Base-by-base conservation (phyloP, 768 basidiomycete species). In the Collybia nuda region DNA sequence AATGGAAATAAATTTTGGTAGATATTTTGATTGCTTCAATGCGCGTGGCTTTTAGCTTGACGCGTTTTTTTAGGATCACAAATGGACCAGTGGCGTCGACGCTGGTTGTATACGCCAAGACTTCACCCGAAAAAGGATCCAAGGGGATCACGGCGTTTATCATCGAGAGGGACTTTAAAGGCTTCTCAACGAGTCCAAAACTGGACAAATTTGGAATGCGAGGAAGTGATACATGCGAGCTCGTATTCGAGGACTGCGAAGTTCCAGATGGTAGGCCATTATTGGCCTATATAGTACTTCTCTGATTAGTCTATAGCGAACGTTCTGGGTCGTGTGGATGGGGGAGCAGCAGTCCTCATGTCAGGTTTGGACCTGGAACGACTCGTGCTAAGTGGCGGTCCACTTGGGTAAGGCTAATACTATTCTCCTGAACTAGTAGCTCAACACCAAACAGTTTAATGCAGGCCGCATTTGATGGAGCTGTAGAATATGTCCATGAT, bases 161-260 rank as follows among this genome's bases (percentile, higher is more conserved):
- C 56, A 75, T 98, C 54, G 93, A 96, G 70, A 86, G 81, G 40
- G 84, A 71, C 6, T 93, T 88, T 65, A 67, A 78, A 38, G 95
- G 93, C 1, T 95, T 95, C 67, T 92, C 91, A 5, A 89, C 91
- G 0, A 87, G 88, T 57, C 90, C 88, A 52, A 93, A 95, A 60
- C 75, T 98, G 18, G 95, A 98, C 67, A 98, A 98, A 66, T 85
- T 97, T 62, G 95, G 95, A 1, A 98, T 98, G 95, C 75, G 95
- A 58, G 95, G 95, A 35, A 92, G 90, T 52, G 93, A 97, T 59
- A 98, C 95, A 2, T 93, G 92, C 56, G 95, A 98, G 63, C 72
- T 97, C 19, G 84, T 95, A 17, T 97, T 98, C 52, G 91, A 96
- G 56, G 79, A 92, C 57, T 95, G 93, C 57, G 80, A 87, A 58